A percentile compares a stretch with the other conserved stretches of the same genome.
phyloP scores from a whole-genome alignment of 768 basidiomycete species.

The Hericium alpestre region DNA sequence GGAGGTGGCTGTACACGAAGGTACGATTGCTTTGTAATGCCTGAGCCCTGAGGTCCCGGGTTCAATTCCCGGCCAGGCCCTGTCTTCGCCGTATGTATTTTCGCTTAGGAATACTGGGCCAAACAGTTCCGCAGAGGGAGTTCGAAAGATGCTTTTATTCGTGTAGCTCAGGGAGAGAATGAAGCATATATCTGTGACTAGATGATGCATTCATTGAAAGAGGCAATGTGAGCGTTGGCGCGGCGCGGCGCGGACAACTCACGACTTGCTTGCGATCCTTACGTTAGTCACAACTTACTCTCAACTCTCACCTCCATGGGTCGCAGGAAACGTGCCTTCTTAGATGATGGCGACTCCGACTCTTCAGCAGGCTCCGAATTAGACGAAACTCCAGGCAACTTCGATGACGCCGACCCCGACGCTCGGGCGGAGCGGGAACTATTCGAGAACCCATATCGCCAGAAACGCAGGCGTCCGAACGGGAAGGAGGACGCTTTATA shows the following conservation, averaged over 20 bases:
- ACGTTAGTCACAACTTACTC: neutral
- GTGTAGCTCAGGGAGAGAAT: too few relatives aligned
- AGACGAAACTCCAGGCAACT: constrained; percentile 29
- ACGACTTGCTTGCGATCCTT: too few relatives aligned
- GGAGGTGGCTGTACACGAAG: neutral
- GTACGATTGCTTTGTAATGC: constrained; percentile 13
- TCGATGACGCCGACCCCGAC: constrained; percentile 46
- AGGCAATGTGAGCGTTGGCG: too few relatives aligned
- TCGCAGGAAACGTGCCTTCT: constrained; percentile 63
- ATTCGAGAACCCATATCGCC: constrained; percentile 66
- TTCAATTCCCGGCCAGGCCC: constrained; percentile 82
- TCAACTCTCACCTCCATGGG: constrained; percentile 38
- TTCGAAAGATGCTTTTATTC: too few relatives aligned
- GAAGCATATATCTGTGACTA: too few relatives aligned
- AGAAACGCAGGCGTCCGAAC: constrained; percentile 54
- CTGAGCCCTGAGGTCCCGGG: constrained; percentile 71
- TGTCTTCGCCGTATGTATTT: neutral
- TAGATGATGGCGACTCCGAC: constrained; percentile 64
- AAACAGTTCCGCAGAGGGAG: too few relatives aligned
- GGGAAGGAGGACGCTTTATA: constrained; percentile 68
- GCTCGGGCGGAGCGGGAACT: constrained; percentile 63
- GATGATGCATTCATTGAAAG: too few relatives aligned
- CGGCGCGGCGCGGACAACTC: too few relatives aligned
- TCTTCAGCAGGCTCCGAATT: constrained; percentile 51
- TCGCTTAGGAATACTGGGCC: too few relatives aligned